Base-by-base conservation (phyloP, 1,139 yeast genomes). In the Diutina ranongensis region DNA sequence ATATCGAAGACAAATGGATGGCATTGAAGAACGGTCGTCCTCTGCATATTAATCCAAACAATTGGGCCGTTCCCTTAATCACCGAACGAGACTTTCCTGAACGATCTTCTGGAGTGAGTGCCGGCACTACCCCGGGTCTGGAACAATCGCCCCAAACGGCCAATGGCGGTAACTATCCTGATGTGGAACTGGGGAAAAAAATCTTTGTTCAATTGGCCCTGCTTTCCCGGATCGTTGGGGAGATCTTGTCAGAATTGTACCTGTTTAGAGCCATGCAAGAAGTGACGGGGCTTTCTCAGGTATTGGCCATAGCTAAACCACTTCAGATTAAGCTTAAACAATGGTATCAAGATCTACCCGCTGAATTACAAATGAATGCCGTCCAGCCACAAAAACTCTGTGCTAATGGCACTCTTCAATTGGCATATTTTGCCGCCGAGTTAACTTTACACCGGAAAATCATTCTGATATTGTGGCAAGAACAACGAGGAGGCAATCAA, bases 381-480 rank as follows among this genome's bases (percentile, higher is more conserved):
- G 72, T 75, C 9, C 78, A 73, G 51, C 78, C 82, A 4, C 66
- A 85, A 45, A 80, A 77, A 55, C 64, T 78, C 36, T 78, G 80
- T 48, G 70, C 76, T 7, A 83, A 82, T 60, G 95, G 94, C 0
- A 80, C 84, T 51, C 65, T 87, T 45, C 94, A 87, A 49, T 62
- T 88, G 46, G 85, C 94, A 1, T 87, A 88, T 61, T 84, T 87
- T 65, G 92, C 94, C 0, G 80, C 94, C 0, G 96, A 88, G 57
- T 76, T 87, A 40, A 83, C 94, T 0, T 65, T 88, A 38, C 96
- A 88, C 60, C 66, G 96, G 44, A 80, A 83, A 54, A 87, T 88
- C 45, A 78, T 87, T 40, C 71, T 85, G 4, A 67, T 78, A 1
- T 65, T 81, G 35, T 64, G 66, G 47, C 63, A 68, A 41, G 76